These are phyloP conservation scores for Aspergillus wentii DNA, from an alignment of 495 filamentous ascomycete genomes.

Conservation along the genomic window DNA sequence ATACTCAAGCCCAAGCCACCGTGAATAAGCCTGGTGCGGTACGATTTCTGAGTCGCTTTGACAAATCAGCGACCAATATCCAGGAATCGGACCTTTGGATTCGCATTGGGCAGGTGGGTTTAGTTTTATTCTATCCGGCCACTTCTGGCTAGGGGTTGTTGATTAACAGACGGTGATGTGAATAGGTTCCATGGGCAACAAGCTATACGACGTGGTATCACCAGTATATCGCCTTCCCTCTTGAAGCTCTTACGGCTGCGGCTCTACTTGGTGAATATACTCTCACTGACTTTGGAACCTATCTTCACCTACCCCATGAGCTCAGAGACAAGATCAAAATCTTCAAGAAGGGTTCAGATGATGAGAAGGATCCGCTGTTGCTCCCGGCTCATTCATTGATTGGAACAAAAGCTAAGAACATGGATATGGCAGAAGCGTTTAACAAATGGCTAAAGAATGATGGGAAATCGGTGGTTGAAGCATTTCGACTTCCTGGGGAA, in stretches of 20 bases:
- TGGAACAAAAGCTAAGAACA: slow-evolving; percentile 20
- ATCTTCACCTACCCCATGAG: slow-evolving; percentile 19
- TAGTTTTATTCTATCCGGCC: background rate
- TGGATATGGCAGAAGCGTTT: slow-evolving; percentile 24
- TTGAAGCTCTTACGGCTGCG: slow-evolving; percentile 34
- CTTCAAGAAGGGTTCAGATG: slow-evolving; percentile 30
- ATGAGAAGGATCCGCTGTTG: slow-evolving; percentile 24
- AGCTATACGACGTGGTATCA: slow-evolving; percentile 42
- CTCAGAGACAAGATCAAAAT: slow-evolving; percentile 21
- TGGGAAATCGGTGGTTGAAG: too few species aligned
- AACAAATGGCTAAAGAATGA: too few species aligned
- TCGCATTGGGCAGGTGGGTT: slow-evolving; percentile 32
- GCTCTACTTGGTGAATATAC: slow-evolving; percentile 35
- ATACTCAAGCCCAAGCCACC: slow-evolving; percentile 16
- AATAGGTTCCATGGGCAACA: slow-evolving; percentile 36
- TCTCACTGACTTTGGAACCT: slow-evolving; percentile 39
- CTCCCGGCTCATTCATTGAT: slow-evolving; percentile 36
- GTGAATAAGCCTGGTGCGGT: slow-evolving; percentile 15
- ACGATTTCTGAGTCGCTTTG: slow-evolving; percentile 36
- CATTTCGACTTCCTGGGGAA: too few species aligned
- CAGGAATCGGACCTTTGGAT: slow-evolving; percentile 42
- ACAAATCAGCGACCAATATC: slow-evolving; percentile 45
- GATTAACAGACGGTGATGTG: too few species aligned
- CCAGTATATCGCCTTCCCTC: slow-evolving; percentile 37
- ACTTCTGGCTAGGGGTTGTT: too few species aligned